phyloP scores from a whole-genome alignment of 345 rosid species.

The Gynandropsis gynandra region DNA sequence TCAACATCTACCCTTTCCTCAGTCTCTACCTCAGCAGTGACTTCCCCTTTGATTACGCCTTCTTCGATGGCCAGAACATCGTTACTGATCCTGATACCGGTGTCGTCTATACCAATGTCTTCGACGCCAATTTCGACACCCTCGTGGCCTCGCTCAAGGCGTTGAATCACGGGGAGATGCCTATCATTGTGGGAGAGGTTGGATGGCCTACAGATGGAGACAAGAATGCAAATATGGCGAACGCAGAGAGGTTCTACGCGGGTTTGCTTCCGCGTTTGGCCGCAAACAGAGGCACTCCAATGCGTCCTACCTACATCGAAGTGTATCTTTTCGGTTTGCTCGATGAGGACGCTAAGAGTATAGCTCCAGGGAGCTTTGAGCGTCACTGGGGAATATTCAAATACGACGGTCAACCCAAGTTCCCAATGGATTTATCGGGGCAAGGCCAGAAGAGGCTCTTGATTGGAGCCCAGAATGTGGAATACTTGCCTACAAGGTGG shows the following conservation, averaged over 20 bases:
- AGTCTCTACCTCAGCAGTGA: conserved; percentile 68
- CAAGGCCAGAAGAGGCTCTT: conserved; percentile 55
- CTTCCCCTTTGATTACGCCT: conserved; percentile 81
- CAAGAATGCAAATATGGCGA: conserved; percentile 52
- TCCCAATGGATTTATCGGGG: conserved; percentile 49
- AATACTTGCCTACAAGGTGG: conserved; percentile 62
- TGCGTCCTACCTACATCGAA: conserved; percentile 56
- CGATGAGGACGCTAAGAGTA: conserved; percentile 85
- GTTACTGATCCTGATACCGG: conserved; percentile 49
- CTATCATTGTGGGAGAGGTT: conserved; percentile 73
- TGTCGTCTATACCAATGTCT: conserved; percentile 70
- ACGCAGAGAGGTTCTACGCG: conserved; percentile 63
- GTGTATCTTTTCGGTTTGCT: conserved; percentile 69
- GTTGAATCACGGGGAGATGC: conserved; percentile 48
- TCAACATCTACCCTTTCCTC: conserved; percentile 88
- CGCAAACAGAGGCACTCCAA: conserved; percentile 61
- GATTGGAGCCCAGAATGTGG: conserved; percentile 50
- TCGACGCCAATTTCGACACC: conserved; percentile 87
- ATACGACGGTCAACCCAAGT: conserved; percentile 83
- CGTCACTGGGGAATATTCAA: conserved; percentile 94
- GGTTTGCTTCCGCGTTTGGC: conserved; percentile 66
- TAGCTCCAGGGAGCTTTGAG: conserved; percentile 85
- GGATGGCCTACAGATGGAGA: conserved; percentile 99
- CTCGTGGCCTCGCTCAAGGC: conserved; percentile 62
- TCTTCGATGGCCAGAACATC: conserved; percentile 65